phyloP scores from a whole-genome alignment of 169 alveolate genomes.

The Plasmodium cynomolgi region DNA sequence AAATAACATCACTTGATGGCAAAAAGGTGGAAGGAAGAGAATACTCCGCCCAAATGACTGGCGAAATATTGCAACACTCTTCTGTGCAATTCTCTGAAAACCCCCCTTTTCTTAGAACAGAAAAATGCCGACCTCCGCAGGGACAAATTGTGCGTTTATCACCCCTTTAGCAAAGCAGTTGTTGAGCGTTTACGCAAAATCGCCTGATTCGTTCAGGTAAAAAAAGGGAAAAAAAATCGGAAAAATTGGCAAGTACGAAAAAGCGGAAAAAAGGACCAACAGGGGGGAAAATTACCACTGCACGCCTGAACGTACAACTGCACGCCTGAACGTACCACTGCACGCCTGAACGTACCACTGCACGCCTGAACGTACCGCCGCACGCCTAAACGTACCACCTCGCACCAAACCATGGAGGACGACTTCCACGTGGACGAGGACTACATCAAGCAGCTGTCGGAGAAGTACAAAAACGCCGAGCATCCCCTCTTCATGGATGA shows the following conservation, averaged over 20 bases:
- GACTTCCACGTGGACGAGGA: conserved; percentile 57
- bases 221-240: not conserved
- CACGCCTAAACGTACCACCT: not conserved
- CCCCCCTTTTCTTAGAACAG: not conserved
- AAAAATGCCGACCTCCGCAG: not conserved
- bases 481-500: conserved; percentile 73
- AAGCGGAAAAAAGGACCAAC: not conserved
- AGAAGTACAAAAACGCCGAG: conserved; percentile 49
- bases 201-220: not conserved
- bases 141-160: not conserved
- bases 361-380: no score
- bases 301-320: no score
- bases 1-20: not conserved
- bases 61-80: not conserved
- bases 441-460: conserved; percentile 46
- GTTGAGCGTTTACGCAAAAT: not conserved
- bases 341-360: not conserved
- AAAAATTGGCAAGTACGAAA: not conserved
- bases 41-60: not conserved
- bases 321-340: no score
- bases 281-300: not conserved
- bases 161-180: not conserved
- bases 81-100: not conserved
- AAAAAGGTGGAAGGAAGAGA: not conserved
- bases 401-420: conserved; percentile 17